These are phyloP conservation scores for Phlebiopsis flavidoalba DNA, from an alignment of 768 basidiomycete genomes.

Conservation along the genomic window DNA sequence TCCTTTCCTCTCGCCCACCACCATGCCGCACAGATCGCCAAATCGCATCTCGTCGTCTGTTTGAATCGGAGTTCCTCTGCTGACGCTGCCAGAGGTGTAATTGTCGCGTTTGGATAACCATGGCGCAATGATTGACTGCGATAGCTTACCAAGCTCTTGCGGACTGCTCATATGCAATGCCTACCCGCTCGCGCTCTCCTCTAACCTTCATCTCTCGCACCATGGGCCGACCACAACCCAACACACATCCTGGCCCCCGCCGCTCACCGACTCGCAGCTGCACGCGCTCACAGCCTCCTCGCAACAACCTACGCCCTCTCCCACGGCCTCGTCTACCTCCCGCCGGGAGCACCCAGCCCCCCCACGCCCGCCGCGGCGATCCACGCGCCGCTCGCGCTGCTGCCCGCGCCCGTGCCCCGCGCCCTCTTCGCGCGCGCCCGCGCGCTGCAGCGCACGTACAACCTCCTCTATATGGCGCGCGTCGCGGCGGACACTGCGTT, in stretches of 20 bases:
- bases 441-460: constrained; percentile 71
- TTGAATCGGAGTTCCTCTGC: too few species aligned
- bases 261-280: constrained; percentile 51
- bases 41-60: too few species aligned
- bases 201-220: neutral
- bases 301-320: constrained; percentile 84
- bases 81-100: neutral
- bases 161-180: neutral
- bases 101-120: constrained; percentile 4
- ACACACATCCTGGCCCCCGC: constrained; percentile 65
- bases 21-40: too few species aligned
- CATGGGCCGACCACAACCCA: constrained; percentile 1
- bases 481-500: constrained; percentile 77
- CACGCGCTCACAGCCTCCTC: constrained; percentile 51
- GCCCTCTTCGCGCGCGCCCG: constrained; percentile 55
- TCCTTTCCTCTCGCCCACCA: too few species aligned
- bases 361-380: constrained; percentile 67
- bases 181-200: neutral
- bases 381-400: constrained; percentile 85
- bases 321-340: constrained; percentile 81
- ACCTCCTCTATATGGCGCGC: constrained; percentile 79
- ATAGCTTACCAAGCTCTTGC: constrained; percentile 8
- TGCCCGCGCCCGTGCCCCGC: constrained; percentile 85
- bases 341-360: constrained; percentile 41
- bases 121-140: constrained; percentile 7